Conservation (phyloP, 2,329 filamentous ascomycete genomes). For the Paracorniculantispora psalliotae region DNA sequence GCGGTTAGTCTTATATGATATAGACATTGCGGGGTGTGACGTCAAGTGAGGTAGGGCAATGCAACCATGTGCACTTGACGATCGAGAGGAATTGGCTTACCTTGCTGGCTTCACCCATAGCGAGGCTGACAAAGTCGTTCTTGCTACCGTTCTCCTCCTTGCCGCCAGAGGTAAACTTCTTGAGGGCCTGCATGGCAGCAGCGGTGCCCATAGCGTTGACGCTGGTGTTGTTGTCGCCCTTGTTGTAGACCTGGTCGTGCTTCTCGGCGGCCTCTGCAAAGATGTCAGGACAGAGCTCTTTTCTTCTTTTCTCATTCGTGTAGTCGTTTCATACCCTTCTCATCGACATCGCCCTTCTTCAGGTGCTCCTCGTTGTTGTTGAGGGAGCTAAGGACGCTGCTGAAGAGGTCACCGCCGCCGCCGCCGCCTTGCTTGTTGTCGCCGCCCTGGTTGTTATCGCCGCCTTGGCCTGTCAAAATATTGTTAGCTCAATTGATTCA, state of each 20-base stretch:
- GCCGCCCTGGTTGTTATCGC: conserved; percentile 18
- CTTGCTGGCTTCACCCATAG: conserved; percentile 84
- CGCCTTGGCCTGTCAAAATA: conserved; percentile 23
- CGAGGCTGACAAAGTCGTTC: conserved; percentile 76
- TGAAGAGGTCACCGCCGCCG: conserved; percentile 45
- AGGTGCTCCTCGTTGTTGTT: conserved; percentile 45
- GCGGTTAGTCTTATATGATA: too few relatives aligned
- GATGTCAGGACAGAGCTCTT: neutral
- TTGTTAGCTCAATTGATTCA: neutral
- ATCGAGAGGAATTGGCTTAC: conserved; percentile 29
- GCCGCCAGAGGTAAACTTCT: conserved; percentile 64
- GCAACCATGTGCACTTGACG: neutral
- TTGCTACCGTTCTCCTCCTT: conserved; percentile 55
- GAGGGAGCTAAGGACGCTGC: conserved; percentile 41
- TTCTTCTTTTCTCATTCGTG: neutral
- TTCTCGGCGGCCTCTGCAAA: conserved; percentile 61
- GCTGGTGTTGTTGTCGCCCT: conserved; percentile 41
- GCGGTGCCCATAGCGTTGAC: conserved; percentile 59
- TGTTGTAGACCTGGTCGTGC: conserved; percentile 69
- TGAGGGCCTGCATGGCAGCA: conserved; percentile 75
- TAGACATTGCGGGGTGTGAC: neutral
- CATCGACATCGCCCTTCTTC: conserved; percentile 43
- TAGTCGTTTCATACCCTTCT: conserved; percentile 37
- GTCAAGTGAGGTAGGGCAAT: neutral
- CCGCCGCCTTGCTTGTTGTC: conserved; percentile 40